Percentiles rank a stretch among this genome's conserved stretches.
phyloP scores from a whole-genome alignment of 1,284 basidiomycete genomes.

The Ceratobasidium sp. region DNA sequence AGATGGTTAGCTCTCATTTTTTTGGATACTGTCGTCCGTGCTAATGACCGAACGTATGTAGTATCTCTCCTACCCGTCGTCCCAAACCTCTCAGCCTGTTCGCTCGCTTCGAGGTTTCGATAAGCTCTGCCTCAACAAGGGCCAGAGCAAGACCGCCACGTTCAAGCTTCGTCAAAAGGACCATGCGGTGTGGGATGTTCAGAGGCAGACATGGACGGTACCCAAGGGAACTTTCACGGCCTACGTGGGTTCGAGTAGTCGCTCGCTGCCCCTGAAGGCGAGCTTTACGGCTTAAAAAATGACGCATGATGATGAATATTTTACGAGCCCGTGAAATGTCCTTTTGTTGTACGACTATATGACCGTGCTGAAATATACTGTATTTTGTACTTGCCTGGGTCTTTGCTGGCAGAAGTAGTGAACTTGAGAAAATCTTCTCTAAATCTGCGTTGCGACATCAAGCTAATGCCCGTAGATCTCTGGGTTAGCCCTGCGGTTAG shows the following conservation, averaged over 20 bases:
- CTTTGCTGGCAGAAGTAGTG: no score
- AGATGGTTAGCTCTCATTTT: constrained; percentile 1
- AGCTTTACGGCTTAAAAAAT: constrained; percentile 45
- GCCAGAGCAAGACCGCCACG: constrained; percentile 52
- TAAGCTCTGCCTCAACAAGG: constrained; percentile 55
- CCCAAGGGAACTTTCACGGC: constrained; percentile 35
- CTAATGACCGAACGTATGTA: background rate
- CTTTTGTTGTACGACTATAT: no score
- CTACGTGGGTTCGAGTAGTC: constrained; percentile 41
- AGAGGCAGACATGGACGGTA: constrained; percentile 40
- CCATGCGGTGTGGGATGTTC: constrained; percentile 42
- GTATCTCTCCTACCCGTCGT: constrained; percentile 15
- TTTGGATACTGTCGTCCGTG: background rate
- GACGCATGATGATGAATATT: constrained; percentile 12
- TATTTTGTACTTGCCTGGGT: no score
- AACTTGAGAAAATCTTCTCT: no score
- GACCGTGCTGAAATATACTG: no score
- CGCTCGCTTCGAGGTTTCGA: constrained; percentile 52
- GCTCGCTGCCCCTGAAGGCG: background rate
- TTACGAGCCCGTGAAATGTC: no score
- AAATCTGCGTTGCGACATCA: no score
- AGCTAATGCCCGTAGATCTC: no score
- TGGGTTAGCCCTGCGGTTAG: no score
- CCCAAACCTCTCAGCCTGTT: constrained; percentile 13
- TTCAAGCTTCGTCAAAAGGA: constrained; percentile 49